Percentiles rank a stretch among this genome's conserved stretches.
These are phyloP conservation scores for Populus davidiana DNA, from an alignment of 345 rosid genomes.

Conservation along the genomic window DNA sequence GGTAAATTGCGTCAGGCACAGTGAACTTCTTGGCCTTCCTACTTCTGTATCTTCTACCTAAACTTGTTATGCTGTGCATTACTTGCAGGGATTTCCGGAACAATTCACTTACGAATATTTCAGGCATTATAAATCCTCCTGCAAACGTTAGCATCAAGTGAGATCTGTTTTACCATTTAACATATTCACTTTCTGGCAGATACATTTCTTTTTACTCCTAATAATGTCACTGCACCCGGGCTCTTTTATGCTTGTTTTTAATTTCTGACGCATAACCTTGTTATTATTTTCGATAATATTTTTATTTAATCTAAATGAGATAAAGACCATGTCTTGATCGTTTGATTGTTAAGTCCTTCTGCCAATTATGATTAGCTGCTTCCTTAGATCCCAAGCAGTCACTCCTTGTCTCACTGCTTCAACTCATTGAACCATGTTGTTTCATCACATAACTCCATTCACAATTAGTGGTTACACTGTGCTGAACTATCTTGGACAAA, in stretches of 20 bases:
- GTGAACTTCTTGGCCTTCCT: background rate
- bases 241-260: background rate
- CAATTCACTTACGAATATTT: slow-evolving; percentile 45
- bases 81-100: slow-evolving; percentile 49
- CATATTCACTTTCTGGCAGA: background rate
- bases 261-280: background rate
- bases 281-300: background rate
- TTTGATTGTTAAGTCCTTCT: no score
- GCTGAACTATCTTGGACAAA: no score
- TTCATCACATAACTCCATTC: no score
- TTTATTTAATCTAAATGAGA: no score
- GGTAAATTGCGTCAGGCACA: background rate
- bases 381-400: no score
- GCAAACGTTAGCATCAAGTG: slow-evolving; percentile 50
- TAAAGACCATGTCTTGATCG: no score
- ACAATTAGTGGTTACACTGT: no score
- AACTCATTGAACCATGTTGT: no score
- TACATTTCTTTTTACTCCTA: background rate
- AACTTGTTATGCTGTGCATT: background rate
- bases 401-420: no score
- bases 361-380: no score
- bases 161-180: background rate
- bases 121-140: slow-evolving; percentile 44
- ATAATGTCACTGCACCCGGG: background rate
- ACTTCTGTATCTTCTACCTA: background rate